phyloP scores from a whole-genome alignment of 225 moss, liverwort and hornwort genomes.

The Sphagnum tenellum region DNA sequence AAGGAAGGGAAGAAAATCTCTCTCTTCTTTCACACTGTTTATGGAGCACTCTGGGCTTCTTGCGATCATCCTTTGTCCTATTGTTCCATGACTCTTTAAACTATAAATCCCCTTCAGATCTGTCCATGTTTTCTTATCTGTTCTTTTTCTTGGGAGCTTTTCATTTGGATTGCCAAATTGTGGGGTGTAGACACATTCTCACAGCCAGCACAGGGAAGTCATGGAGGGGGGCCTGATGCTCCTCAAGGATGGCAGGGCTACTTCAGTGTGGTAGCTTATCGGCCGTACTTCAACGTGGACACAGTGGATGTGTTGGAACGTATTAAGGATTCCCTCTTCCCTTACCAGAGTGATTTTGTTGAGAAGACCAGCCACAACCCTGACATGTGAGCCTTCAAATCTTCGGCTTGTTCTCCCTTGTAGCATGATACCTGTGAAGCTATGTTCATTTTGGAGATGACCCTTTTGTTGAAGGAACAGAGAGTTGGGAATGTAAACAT shows the following conservation, averaged over 20 bases:
- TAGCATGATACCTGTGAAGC: too few relatives aligned
- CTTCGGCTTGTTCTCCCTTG: too few relatives aligned
- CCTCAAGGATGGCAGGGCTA: conserved; percentile 69
- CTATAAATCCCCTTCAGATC: too few relatives aligned
- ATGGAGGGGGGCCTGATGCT: conserved; percentile 40
- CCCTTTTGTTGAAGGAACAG: too few relatives aligned
- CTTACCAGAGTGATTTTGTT: conserved; percentile 93
- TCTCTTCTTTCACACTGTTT: too few relatives aligned
- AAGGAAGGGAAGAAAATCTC: too few relatives aligned
- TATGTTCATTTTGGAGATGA: too few relatives aligned
- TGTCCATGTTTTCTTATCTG: conserved; percentile 4
- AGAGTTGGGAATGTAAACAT: too few relatives aligned
- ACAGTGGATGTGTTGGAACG: conserved; percentile 80
- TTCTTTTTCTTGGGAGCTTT: not conserved
- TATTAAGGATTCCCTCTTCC: conserved; percentile 81
- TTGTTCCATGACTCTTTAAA: too few relatives aligned
- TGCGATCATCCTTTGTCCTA: too few relatives aligned
- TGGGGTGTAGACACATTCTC: conserved; percentile 77
- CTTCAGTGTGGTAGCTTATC: conserved; percentile 84
- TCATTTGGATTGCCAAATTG: too few relatives aligned
- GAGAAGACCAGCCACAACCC: conserved; percentile 99
- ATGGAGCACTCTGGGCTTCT: too few relatives aligned
- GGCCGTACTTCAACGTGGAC: conserved; percentile 99
- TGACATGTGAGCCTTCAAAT: conserved; percentile 58
- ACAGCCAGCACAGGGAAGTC: conserved; percentile 64